Base-by-base conservation (phyloP, 495 filamentous ascomycete species). In the Neohortaea acidophila region DNA sequence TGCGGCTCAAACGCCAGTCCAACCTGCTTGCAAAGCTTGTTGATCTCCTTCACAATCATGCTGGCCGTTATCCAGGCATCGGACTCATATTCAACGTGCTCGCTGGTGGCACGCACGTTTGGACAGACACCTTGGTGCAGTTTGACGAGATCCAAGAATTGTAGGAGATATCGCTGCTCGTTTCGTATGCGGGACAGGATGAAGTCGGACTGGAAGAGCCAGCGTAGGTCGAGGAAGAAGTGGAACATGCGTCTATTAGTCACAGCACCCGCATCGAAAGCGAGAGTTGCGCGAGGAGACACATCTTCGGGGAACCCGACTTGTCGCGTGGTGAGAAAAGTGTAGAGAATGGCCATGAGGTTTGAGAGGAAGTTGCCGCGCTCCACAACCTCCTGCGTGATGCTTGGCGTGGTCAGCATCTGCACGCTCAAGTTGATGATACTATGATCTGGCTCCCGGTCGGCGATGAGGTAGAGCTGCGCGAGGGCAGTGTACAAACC, bases 11-110 rank as follows among this genome's bases (percentile, higher is more conserved):
- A 99, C 1, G 91, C 73, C 46, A 87, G 84, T 1, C 84, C 72
- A 52, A 94, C 80, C 49, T 85, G 81, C 38, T 85, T 70, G 51
- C 84, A 91, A 9, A 96, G 69, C 37, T 76, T 76, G 52, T 94
- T 96, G 56, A 99, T 82, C 56, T 99, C 87, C 33, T 84, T 71
- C 36, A 87, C 94, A 34, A 96, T 79, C 27, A 99, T 70, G 6
- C 84, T 87, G 0, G 91, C 89, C 47, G 78, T 89, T 33, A 99
- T 94, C 89, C 89, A 99, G 21, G 84, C 79, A 52, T 99, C 89
- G 4, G 85, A 89, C 58, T 99, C 89, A 51, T 94, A 99, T 53
- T 96, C 91, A 5, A 99, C 80, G 52, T 99, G 89, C 45, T 99
- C 89, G 15, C 81, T 83, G 21, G 93, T 75, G 1, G 86, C 87